Conservation (phyloP, 2,329 filamentous ascomycete genomes). For the Cladosporium colombiae region DNA sequence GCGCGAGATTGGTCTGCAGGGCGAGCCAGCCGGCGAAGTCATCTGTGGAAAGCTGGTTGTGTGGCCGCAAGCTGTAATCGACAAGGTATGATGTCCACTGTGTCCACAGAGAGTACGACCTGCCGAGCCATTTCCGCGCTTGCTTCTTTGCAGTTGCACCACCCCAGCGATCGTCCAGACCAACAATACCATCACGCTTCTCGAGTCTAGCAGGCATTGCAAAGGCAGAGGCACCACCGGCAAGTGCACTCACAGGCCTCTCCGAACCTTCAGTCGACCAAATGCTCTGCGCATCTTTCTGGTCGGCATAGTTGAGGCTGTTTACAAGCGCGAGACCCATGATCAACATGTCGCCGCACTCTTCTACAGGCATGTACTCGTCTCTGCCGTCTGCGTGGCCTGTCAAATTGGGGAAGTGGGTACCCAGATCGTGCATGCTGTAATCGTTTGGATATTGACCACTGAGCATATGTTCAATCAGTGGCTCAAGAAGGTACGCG, state of each 20-base stretch:
- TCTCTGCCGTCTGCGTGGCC: conserved; percentile 70
- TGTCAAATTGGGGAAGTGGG: conserved; percentile 74
- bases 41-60: conserved; percentile 78
- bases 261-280: conserved; percentile 53
- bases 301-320: conserved; percentile 64
- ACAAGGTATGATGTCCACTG: conserved; percentile 80
- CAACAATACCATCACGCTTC: conserved; percentile 51
- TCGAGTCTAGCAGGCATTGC: conserved; percentile 46
- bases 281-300: conserved; percentile 58
- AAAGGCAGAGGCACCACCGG: conserved; percentile 51
- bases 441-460: conserved; percentile 83
- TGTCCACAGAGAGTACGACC: conserved; percentile 71
- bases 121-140: conserved; percentile 64
- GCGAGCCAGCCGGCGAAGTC: conserved; percentile 79
- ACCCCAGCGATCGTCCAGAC: conserved; percentile 65
- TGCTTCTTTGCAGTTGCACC: conserved; percentile 55
- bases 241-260: conserved; percentile 23
- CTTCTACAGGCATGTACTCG: conserved; percentile 75
- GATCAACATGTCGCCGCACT: conserved; percentile 75
- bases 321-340: conserved; percentile 70
- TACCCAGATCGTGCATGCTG: conserved; percentile 74
- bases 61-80: conserved; percentile 71
- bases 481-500: conserved; percentile 74
- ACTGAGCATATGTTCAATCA: conserved; percentile 78
- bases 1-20: conserved; percentile 77